Evolutionary conservation across 129 eudicot species (phyloP), one percentile per base, ranked within the genome.

Genomic region (Helianthus tuberosus): DNA sequence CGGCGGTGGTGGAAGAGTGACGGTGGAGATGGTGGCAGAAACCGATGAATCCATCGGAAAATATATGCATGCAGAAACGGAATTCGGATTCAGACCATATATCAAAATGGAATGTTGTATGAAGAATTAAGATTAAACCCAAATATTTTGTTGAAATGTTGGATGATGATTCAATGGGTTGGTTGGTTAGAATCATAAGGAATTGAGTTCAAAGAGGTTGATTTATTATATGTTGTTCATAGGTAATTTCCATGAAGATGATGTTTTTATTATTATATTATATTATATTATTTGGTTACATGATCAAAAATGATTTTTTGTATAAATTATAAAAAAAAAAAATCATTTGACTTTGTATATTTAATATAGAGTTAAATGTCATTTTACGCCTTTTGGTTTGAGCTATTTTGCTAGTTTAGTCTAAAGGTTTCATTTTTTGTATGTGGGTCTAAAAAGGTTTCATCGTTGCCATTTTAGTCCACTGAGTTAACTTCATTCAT

Each of bases 31-130:
- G 73, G 77, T 64, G 82, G 82, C 9, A 13, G 76, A 49, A 60
- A 61, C 73, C 72, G 72, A 23, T 66, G 39, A 64, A 27, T 78
- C 63, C 83, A 79, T 79, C 62, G 71, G 78, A 65, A 52, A 15
- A 79, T 51, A 48, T 27, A 27, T 27, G 32, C 23, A 50, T 25
- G 10, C 50, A 27, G 46, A 7, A 47, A 53, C 46, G 12, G 23
- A 66, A 27, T 59, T 11, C 11, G 54, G 62, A 61, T 77, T 69
- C 70, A 69, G 71, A 62, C 12, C 48, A 77, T 69, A 17, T 63
- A 76, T 76, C 75, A 48, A 46, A 46, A 54, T 11, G 13, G 43
- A 16, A 57, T 16, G 63, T n/a, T 32, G 23, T 49, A 9, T n/a
- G 53, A 43, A 23, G 3, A 23, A 69, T 69, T 69, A 49, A 69